Conservation (phyloP, 352 stramenopile species). For the Phytophthora aleatoria region DNA sequence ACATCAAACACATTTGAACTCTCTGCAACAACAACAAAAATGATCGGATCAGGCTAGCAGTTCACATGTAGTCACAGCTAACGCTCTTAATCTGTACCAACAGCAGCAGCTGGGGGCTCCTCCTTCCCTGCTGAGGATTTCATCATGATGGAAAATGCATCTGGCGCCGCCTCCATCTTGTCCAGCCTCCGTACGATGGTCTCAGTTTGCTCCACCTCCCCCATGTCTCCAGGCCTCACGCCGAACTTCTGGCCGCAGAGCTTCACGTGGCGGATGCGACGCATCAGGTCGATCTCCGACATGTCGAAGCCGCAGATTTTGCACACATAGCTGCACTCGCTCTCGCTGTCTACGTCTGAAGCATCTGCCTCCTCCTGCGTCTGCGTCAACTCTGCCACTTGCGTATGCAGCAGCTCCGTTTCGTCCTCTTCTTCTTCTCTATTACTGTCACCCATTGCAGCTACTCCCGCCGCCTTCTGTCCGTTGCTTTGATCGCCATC, state of each 20-base stretch:
- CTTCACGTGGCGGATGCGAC: constrained; percentile 83
- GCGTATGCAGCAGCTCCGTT: constrained; percentile 5
- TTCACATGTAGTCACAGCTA: neutral
- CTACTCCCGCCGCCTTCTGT: constrained; percentile 1
- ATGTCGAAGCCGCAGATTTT: constrained; percentile 74
- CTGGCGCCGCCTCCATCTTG: constrained; percentile 14
- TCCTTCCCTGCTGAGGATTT: constrained; percentile 32
- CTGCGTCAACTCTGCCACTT: constrained; percentile 5
- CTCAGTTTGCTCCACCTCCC: constrained; percentile 33
- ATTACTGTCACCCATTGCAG: neutral
- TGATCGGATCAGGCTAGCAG: constrained; percentile 1
- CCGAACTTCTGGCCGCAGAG: constrained; percentile 74
- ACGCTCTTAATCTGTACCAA: constrained; percentile 13
- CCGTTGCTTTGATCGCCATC: neutral
- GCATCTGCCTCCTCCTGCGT: constrained; percentile 10
- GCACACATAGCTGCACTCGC: constrained; percentile 48
- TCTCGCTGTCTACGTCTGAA: constrained; percentile 8
- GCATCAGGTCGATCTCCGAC: constrained; percentile 37
- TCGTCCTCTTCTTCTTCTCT: constrained; percentile 8
- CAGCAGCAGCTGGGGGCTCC: constrained; percentile 1
- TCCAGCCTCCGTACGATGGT: constrained; percentile 25
- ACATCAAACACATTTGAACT: constrained; percentile 80
- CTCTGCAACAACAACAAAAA: constrained; percentile 21
- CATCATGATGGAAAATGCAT: constrained; percentile 73
- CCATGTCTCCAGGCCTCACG: constrained; percentile 56